These are phyloP conservation scores for Aspergillus pseudoglaucus DNA, from an alignment of 2,329 filamentous ascomycete genomes.

Conservation along the genomic window DNA sequence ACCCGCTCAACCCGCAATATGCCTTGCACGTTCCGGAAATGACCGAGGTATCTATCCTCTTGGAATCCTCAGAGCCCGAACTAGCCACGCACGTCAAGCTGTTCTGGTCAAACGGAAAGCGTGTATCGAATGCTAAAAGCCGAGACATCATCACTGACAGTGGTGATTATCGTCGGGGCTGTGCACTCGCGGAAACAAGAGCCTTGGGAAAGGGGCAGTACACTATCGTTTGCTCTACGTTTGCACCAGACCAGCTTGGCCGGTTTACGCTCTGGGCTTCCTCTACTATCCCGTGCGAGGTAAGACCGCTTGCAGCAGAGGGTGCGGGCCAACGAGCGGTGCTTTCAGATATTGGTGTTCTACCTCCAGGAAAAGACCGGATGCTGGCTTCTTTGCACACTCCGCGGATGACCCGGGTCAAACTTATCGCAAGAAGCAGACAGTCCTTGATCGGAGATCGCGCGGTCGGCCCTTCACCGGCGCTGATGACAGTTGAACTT, in stretches of 20 bases:
- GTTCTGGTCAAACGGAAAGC: conserved; percentile 67
- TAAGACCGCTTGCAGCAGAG: conserved; percentile 62
- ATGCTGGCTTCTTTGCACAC: conserved; percentile 48
- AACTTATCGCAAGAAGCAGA: conserved; percentile 47
- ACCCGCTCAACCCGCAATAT: conserved; percentile 85
- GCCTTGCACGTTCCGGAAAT: conserved; percentile 51
- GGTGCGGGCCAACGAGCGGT: conserved; percentile 67
- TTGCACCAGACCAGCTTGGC: conserved; percentile 70
- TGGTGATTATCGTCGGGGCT: conserved; percentile 80
- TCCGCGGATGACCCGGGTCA: conserved; percentile 55
- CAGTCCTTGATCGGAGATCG: conserved; percentile 36
- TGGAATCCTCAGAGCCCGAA: conserved; percentile 61
- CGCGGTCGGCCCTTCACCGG: conserved; percentile 40
- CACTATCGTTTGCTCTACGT: conserved; percentile 85
- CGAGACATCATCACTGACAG: conserved; percentile 77
- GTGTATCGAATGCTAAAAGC: conserved; percentile 60
- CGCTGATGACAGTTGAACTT: conserved; percentile 67
- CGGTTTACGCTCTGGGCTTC: conserved; percentile 70
- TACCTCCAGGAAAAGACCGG: conserved; percentile 49
- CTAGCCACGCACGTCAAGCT: conserved; percentile 79
- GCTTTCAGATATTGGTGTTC: conserved; percentile 35
- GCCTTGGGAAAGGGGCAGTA: conserved; percentile 66
- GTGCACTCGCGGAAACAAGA: conserved; percentile 60
- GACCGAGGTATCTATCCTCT: conserved; percentile 63
- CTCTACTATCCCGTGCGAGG: conserved; percentile 47